These are phyloP conservation scores for Fraxinus excelsior DNA, from an alignment of 257 asterid genomes.

Conservation along the genomic window DNA sequence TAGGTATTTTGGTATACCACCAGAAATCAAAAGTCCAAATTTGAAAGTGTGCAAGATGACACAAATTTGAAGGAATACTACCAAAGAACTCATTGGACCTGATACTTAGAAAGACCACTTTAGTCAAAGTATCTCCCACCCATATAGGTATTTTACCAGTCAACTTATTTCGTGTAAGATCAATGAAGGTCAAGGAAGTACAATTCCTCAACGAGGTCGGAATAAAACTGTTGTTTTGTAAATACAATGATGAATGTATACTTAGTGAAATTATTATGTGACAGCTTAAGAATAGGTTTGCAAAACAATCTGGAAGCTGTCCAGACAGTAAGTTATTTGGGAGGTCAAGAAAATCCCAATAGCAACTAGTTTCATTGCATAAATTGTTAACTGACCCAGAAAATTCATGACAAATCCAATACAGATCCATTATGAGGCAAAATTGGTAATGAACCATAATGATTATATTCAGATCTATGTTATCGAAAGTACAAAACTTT, in stretches of 20 bases:
- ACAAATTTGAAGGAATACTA: slow-evolving; percentile 4
- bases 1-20: slow-evolving; percentile 9
- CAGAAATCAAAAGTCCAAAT: slow-evolving; percentile 12
- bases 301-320: slow-evolving; percentile 28
- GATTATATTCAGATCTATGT: slow-evolving; percentile 16
- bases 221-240: slow-evolving; percentile 18
- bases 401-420: slow-evolving; percentile 26
- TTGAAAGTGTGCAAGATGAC: slow-evolving; percentile 3
- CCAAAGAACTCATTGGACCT: slow-evolving; percentile 13
- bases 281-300: slow-evolving; percentile 5
- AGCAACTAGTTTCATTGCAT: not conserved
- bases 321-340: slow-evolving; percentile 26
- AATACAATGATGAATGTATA: not conserved
- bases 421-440: not conserved
- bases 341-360: slow-evolving; percentile 21
- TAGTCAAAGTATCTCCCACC: not conserved
- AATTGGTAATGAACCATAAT: not conserved
- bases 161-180: slow-evolving; percentile 16
- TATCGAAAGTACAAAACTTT: not conserved
- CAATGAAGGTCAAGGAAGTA: not conserved
- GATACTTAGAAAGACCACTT: not conserved
- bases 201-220: slow-evolving; percentile 12
- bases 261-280: not conserved
- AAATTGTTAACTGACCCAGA: slow-evolving; percentile 15
- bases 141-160: not conserved